Evolutionary conservation across 1,284 basidiomycete genomes (phyloP).

Genomic region (Entoloma clypeatum): DNA sequence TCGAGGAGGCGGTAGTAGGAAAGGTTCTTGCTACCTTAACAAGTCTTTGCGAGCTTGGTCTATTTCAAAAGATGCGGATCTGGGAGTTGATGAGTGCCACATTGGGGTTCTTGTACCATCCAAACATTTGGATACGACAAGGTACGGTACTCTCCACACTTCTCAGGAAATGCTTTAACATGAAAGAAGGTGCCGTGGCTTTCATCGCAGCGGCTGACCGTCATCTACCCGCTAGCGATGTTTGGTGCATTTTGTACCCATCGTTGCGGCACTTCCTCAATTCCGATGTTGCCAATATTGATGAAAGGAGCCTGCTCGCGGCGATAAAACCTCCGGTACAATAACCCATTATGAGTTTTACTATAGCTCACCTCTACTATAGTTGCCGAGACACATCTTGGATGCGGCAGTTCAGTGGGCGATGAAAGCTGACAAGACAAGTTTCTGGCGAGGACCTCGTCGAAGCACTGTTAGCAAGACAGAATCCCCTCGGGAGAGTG

Average conservation of each 20-base stretch:
- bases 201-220: slow-evolving; percentile 85
- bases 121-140: slow-evolving; percentile 95
- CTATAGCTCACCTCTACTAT: slow-evolving; percentile 11
- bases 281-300: slow-evolving; percentile 78
- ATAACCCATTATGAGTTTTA: slow-evolving; percentile 7
- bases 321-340: slow-evolving; percentile 78
- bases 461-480: slow-evolving; percentile 43
- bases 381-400: slow-evolving; percentile 80
- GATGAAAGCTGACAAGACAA: slow-evolving; percentile 69
- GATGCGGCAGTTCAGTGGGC: slow-evolving; percentile 89
- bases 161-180: background rate
- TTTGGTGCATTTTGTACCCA: slow-evolving; percentile 97
- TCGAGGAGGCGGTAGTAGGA: slow-evolving; percentile 91
- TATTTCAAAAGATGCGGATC: slow-evolving; percentile 89
- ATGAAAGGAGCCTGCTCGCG: slow-evolving; percentile 70
- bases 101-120: slow-evolving; percentile 90
- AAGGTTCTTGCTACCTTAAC: slow-evolving; percentile 84
- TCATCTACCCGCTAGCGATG: slow-evolving; percentile 78
- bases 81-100: slow-evolving; percentile 91
- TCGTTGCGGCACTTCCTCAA: slow-evolving; percentile 82
- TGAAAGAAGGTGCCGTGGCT: slow-evolving; percentile 66
- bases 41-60: slow-evolving; percentile 79
- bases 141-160: slow-evolving; percentile 41
- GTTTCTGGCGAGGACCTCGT: slow-evolving; percentile 69
- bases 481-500: slow-evolving; percentile 67